Evolutionary conservation across 257 asterid genomes (phyloP).

Genomic region (Anisodus tanguticus): DNA sequence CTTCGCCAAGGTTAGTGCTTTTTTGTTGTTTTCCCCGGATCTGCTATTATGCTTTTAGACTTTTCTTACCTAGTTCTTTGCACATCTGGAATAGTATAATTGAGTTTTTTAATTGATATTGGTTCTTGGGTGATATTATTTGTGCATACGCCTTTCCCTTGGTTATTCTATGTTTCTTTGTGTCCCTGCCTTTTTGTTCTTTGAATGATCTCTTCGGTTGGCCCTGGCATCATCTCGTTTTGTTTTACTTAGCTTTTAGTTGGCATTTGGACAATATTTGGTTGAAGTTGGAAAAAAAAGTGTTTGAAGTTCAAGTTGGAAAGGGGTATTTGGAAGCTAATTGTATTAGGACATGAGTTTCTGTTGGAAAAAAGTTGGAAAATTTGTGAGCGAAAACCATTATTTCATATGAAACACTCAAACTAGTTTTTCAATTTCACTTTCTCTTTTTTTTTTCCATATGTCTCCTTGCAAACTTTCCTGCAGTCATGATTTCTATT

Average conservation of each 20-base stretch:
- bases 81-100: neutral
- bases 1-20: conserved; percentile 85
- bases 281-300: neutral
- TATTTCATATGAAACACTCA: neutral
- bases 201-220: conserved; percentile 14
- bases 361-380: neutral
- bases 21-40: neutral
- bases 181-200: neutral
- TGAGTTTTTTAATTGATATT: neutral
- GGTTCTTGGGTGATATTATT: conserved; percentile 7
- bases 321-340: conserved; percentile 5
- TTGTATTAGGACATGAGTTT: neutral
- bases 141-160: neutral
- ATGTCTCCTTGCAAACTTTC: neutral
- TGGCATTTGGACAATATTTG: neutral
- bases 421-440: neutral
- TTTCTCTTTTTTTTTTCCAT: neutral
- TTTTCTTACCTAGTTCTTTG: neutral
- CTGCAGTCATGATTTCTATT: neutral
- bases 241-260: neutral
- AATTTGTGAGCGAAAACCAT: neutral
- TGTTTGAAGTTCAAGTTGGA: neutral
- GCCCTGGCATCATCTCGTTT: neutral
- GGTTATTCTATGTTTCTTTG: neutral
- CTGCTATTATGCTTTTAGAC: neutral